Percentiles rank a stretch among this genome's conserved stretches.
phyloP scores from a whole-genome alignment of 768 basidiomycete species.

The Pleurotus djamor region DNA sequence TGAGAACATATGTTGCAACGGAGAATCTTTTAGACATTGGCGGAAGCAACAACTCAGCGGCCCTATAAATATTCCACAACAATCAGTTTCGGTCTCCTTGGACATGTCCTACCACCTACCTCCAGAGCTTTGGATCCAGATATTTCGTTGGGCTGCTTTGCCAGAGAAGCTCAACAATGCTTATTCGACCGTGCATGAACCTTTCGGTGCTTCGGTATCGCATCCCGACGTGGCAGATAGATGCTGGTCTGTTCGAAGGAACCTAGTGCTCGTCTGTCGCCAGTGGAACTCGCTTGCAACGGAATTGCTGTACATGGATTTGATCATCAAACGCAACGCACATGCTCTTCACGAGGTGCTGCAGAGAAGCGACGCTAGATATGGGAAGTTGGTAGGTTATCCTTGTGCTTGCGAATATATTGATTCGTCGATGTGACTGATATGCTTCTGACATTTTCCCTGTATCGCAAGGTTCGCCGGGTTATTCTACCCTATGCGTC shows the following conservation, averaged over 20 bases:
- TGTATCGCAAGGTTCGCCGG: slow-evolving; percentile 43
- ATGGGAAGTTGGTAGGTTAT: slow-evolving; percentile 27
- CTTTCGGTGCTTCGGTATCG: slow-evolving; percentile 44
- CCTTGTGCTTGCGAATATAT: not conserved
- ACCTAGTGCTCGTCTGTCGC: slow-evolving; percentile 21
- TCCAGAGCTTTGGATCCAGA: slow-evolving; percentile 52
- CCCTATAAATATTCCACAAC: slow-evolving; percentile 10
- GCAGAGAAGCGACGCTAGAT: slow-evolving; percentile 18
- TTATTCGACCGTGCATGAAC: slow-evolving; percentile 31
- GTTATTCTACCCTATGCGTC: slow-evolving; percentile 56
- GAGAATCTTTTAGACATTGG: too few relatives aligned
- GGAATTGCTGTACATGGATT: slow-evolving; percentile 4
- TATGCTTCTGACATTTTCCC: slow-evolving; percentile 4
- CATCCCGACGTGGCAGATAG: slow-evolving; percentile 23
- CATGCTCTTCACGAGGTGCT: slow-evolving; percentile 29
- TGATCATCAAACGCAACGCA: slow-evolving; percentile 20
- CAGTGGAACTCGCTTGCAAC: slow-evolving; percentile 6
- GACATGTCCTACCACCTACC: slow-evolving; percentile 27
- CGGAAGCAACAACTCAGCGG: not conserved
- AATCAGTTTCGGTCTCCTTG: slow-evolving; percentile 8
- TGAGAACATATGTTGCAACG: not conserved
- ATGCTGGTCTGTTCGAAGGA: slow-evolving; percentile 22
- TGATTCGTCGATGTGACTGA: not conserved
- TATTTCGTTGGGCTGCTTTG: slow-evolving; percentile 43
- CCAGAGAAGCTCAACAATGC: slow-evolving; percentile 22